A percentile compares a stretch with the other conserved stretches of the same genome.
These are phyloP conservation scores for Fusarium multiceps DNA, from an alignment of 2,329 filamentous ascomycete species.

Conservation along the genomic window DNA sequence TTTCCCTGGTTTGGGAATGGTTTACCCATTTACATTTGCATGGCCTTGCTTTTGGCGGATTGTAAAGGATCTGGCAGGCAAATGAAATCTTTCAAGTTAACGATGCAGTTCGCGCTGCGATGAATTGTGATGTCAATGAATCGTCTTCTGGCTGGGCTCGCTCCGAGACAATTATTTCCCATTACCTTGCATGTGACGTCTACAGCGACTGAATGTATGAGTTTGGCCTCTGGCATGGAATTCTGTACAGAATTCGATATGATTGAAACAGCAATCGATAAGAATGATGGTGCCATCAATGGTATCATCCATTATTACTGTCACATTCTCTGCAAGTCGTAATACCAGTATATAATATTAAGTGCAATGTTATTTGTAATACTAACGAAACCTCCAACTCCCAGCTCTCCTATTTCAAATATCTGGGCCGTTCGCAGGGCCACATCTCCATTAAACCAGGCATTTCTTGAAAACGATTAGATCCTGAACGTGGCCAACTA, in stretches of 20 bases:
- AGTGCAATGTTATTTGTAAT: neutral
- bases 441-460: neutral
- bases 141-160: slow-evolving; percentile 35
- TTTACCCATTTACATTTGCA: slow-evolving; percentile 63
- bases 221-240: neutral
- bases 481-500: neutral
- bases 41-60: slow-evolving; percentile 62
- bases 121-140: slow-evolving; percentile 43
- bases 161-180: slow-evolving; percentile 13
- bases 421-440: neutral
- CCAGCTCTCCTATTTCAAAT: slow-evolving; percentile 4
- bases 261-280: neutral
- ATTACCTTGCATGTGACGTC: slow-evolving; percentile 2
- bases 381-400: neutral
- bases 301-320: neutral
- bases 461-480: neutral
- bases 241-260: neutral
- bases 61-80: slow-evolving; percentile 63
- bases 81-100: slow-evolving; percentile 63
- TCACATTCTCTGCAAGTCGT: neutral
- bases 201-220: neutral
- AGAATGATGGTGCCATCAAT: neutral
- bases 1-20: slow-evolving; percentile 54
- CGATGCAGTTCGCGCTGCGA: slow-evolving; percentile 39
- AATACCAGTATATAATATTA: neutral